phyloP scores from a whole-genome alignment of 805 yeast species.

The Barnettozyma botsteinii region DNA sequence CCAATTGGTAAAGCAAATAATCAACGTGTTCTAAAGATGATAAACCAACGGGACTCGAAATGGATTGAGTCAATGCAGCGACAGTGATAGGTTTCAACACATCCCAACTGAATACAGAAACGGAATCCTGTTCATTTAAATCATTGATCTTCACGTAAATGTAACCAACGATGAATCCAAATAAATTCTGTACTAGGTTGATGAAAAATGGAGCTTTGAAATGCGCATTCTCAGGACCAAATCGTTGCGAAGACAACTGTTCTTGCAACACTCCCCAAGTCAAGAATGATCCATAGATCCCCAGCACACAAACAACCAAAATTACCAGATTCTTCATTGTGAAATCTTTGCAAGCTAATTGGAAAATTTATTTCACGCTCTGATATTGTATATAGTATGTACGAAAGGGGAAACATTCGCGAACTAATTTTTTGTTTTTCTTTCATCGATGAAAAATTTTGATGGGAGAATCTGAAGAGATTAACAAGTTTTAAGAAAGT shows the following conservation, averaged over 20 bases:
- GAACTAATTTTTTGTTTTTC: background rate
- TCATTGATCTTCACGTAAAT: conserved; percentile 40
- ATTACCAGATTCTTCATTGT: conserved; percentile 6
- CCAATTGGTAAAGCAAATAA: conserved; percentile 75
- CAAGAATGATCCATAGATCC: conserved; percentile 81
- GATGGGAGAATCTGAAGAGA: too few relatives aligned
- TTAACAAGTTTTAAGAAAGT: too few relatives aligned
- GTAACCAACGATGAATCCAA: conserved; percentile 67
- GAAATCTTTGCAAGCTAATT: background rate
- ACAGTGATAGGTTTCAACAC: conserved; percentile 19
- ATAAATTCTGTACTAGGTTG: conserved; percentile 64
- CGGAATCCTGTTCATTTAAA: background rate
- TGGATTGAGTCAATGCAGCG: conserved; percentile 51
- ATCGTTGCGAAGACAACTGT: conserved; percentile 70
- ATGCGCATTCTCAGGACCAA: conserved; percentile 46
- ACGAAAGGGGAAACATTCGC: conserved; percentile 6
- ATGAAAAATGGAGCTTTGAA: conserved; percentile 79
- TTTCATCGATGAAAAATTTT: conserved; percentile 1
- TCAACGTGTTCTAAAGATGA: conserved; percentile 77
- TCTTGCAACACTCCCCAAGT: conserved; percentile 94
- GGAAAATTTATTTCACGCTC: too few relatives aligned
- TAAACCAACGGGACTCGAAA: conserved; percentile 80
- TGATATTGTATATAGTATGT: background rate
- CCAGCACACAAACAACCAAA: conserved; percentile 35
- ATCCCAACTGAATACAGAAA: conserved; percentile 15